Base-by-base conservation (phyloP, 75 land plant species). In the Cryptomeria japonica region DNA sequence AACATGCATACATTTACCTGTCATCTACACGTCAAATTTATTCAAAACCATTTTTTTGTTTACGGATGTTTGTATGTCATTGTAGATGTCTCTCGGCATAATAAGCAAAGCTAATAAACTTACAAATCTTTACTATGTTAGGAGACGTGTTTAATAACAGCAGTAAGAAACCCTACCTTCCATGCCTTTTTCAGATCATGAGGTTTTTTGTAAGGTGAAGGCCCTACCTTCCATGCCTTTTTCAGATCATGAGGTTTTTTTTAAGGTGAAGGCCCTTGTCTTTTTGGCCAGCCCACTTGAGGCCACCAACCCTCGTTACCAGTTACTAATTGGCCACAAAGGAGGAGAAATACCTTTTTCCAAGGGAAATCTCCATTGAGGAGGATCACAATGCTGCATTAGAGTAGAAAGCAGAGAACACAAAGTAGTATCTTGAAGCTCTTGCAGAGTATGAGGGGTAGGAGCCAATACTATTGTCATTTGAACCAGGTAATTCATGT, bases 231-330 rank as follows among this genome's bases (percentile, higher is more conserved):
- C 97, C 97, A 95, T 0, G 93, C 95, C 90, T 95, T 95, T 90
- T 95, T 95, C 87, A 95, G 88, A 86, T 95, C 96, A 89, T 95
- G 97, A 4, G 97, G 97, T 88, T 95, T 95, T 92, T 95, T 95
- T 88, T 95, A 95, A 37, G 97, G 97, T 6, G 95, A 94, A 64
- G 93, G 91, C 34, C 92, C 94, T 76, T 95, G 95, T 22, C 92
- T 93, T 61, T 95, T 93, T 6, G 92, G 93, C 84, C 92, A 58
- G 14, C 96, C 96, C 75, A 93, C 75, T 76, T 94, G 91, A 15
- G 90, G 90, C 94, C 96, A 94, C 96, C 97, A 95, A 25, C 92
- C 96, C 88, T 95, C 97, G 18, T 86, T 88, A 28, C 94, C 93
- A 31, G 87, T n/a, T n/a, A n/a, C n/a, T n/a, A n/a, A n/a, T 91